Base-by-base conservation (phyloP, 2,329 filamentous ascomycete species). In the Epichloe sibirici region DNA sequence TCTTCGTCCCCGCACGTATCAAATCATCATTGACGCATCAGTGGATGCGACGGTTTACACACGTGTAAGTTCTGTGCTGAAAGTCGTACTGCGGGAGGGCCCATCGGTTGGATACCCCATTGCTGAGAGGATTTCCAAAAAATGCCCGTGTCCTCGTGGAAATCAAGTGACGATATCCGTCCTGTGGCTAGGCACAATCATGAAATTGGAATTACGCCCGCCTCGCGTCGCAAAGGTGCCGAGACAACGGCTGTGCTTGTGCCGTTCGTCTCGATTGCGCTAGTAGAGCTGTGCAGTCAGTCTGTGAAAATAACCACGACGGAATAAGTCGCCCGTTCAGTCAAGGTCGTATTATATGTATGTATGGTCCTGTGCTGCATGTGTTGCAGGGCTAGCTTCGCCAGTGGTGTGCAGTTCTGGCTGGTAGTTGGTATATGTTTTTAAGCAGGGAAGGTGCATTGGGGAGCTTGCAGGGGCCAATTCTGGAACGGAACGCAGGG, bases 131-230 rank as follows among this genome's bases (percentile, higher is more conserved):
- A 17, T 23, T 3, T 23, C 2, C 23, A 23, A 23, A 23, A 3
- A 23, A 23, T 23, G 23, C 2, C 3, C 23, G 3, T 23, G 23
- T 17, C 9, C 15, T 40, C 38, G n/a, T 40, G 38, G 34, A 45
- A 38, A 42, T 50, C 48, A 28, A 50, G 48, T 50, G 48, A 50
- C 48, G 35, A 8, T 28, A 6, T 31, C 23, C 23, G n/a, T 12
- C 17, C 40, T 50, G 48, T 50, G 48, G 48, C 48, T 45, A 50
- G 39, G 40, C 48, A n/a, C 21, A 37, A 50, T 9, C 13, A 25
- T 44, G 15, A 35, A 43, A 3, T 28, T 12, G 38, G 9, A 37
- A 21, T 39, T 21, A 2, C 25, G 38, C 9, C 23, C 12, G 40
- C 21, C n/a, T 44, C 28, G 25, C 17, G 15, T 28, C 17, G 12